Conservation (phyloP, 78 protist genomes). For the Dictyostelium purpureum region DNA sequence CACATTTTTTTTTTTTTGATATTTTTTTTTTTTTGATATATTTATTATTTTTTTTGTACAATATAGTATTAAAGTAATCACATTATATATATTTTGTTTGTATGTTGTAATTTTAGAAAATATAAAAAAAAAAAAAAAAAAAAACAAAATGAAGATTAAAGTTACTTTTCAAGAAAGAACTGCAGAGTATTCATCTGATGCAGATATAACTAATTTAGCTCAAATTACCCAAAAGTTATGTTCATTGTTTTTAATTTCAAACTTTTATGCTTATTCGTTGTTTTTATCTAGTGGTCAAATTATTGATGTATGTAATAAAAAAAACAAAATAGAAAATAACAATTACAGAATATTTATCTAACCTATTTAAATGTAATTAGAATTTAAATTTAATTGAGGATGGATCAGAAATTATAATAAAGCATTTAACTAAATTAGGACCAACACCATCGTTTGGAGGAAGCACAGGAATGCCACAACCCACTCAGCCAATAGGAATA, state of each 20-base stretch:
- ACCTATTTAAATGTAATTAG: no score
- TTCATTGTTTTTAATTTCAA: background rate
- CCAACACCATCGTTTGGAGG: background rate
- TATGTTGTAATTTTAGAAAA: no score
- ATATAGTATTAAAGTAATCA: background rate
- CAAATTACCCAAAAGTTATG: background rate
- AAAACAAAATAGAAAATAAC: background rate
- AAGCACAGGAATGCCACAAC: background rate
- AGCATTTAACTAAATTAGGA: background rate
- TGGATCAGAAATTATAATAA: slow-evolving; percentile 2
- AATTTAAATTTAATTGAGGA: slow-evolving; percentile 29
- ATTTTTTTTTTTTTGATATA: background rate
- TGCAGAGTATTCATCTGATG: background rate
- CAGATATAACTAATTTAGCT: background rate
- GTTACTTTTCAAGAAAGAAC: background rate
- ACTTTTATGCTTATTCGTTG: background rate
- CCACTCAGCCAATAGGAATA: background rate
- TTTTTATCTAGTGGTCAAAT: background rate
- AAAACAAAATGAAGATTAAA: slow-evolving; percentile 11
- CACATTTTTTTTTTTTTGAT: background rate
- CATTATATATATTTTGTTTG: background rate
- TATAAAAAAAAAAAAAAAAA: background rate
- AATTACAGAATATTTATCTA: no score
- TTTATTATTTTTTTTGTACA: background rate
- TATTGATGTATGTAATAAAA: background rate